A percentile compares a stretch with the other conserved stretches of the same genome.
These are phyloP conservation scores for Alternaria sp. DNA, from an alignment of 2,329 filamentous ascomycete species.

Conservation along the genomic window DNA sequence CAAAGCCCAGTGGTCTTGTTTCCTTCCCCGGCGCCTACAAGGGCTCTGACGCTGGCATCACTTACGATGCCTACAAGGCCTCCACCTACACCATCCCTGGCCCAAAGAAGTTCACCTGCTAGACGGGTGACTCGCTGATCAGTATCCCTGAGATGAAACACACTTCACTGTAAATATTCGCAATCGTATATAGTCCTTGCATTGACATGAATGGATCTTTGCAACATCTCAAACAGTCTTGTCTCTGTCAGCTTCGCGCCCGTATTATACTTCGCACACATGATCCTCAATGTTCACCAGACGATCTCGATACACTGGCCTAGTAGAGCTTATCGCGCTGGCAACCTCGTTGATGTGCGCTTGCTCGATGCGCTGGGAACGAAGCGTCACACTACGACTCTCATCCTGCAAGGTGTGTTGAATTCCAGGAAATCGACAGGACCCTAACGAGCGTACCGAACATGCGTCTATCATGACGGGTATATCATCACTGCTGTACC, in stretches of 20 bases:
- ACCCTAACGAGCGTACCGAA: not conserved
- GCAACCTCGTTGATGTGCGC: not conserved
- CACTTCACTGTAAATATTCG: constrained; percentile 19
- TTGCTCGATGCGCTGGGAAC: not conserved
- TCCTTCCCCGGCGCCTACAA: constrained; percentile 65
- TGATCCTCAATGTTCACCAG: not conserved
- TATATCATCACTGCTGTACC: not conserved
- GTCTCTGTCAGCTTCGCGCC: not conserved
- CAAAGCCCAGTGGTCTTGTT: constrained; percentile 55
- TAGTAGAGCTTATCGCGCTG: not conserved
- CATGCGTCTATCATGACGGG: not conserved
- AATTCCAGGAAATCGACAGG: not conserved
- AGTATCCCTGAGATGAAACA: not conserved
- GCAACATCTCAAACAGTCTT: not conserved
- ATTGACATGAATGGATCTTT: constrained; percentile 2
- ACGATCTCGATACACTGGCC: not conserved
- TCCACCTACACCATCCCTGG: constrained; percentile 41
- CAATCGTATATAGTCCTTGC: constrained; percentile 10
- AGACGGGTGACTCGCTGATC: constrained; percentile 3
- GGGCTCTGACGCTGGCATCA: constrained; percentile 60
- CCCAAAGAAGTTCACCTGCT: constrained; percentile 43
- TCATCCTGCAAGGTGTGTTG: not conserved
- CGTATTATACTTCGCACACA: not conserved
- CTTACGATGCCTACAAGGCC: constrained; percentile 61
- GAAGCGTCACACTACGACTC: too few relatives aligned